Percentiles rank a stretch among this genome's conserved stretches.
phyloP scores from a whole-genome alignment of 2,329 filamentous ascomycete genomes.

The Cladophialophora carrionii region DNA sequence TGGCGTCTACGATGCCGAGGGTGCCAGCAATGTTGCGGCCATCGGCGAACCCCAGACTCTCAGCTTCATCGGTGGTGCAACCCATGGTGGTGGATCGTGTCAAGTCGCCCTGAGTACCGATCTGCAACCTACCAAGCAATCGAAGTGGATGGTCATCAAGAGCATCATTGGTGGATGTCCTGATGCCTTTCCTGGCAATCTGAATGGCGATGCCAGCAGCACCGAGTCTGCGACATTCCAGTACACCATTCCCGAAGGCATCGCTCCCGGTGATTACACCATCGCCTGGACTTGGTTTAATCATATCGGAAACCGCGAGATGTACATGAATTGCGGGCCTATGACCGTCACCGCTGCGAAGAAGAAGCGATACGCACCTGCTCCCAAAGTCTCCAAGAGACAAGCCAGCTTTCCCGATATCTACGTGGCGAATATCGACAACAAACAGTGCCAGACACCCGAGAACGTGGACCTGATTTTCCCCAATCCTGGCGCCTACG shows the following conservation, averaged over 20 bases:
- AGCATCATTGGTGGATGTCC: slow-evolving; percentile 87
- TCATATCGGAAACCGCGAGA: slow-evolving; percentile 86
- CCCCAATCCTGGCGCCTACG: slow-evolving; percentile 66
- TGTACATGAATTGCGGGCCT: slow-evolving; percentile 96
- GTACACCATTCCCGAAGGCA: slow-evolving; percentile 70
- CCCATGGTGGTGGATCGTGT: slow-evolving; percentile 90
- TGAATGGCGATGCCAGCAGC: slow-evolving; percentile 53
- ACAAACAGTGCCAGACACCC: slow-evolving; percentile 59
- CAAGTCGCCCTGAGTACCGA: slow-evolving; percentile 87
- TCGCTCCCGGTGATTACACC: slow-evolving; percentile 75
- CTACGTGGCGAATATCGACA: slow-evolving; percentile 71
- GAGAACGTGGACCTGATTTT: slow-evolving; percentile 65
- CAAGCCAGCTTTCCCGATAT: slow-evolving; percentile 67
- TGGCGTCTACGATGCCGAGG: slow-evolving; percentile 52
- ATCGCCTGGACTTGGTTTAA: slow-evolving; percentile 97
- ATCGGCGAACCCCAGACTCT: slow-evolving; percentile 67
- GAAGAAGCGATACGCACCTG: slow-evolving; percentile 48
- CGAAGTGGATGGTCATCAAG: slow-evolving; percentile 85
- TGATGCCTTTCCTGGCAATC: slow-evolving; percentile 62
- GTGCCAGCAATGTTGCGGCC: slow-evolving; percentile 60
- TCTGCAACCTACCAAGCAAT: slow-evolving; percentile 64
- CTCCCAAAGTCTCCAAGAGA: slow-evolving; percentile 37
- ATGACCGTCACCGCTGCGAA: slow-evolving; percentile 63
- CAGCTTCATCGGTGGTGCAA: slow-evolving; percentile 70
- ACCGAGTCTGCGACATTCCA: slow-evolving; percentile 62